Base-by-base conservation (phyloP, 805 yeast genomes). In the Metschnikowia picachoensis region DNA sequence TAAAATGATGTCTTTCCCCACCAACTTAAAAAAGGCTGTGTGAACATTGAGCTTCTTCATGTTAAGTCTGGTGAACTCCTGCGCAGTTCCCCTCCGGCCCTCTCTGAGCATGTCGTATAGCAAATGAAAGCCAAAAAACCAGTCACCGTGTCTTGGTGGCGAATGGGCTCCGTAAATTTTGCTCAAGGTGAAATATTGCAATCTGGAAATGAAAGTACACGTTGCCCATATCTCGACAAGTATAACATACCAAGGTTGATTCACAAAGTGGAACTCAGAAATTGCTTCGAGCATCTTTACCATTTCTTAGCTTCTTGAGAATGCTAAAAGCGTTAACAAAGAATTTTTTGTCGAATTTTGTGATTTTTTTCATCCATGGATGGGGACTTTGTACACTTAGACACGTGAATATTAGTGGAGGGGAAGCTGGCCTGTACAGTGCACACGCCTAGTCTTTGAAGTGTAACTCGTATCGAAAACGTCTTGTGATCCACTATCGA, bases 131-230 rank as follows among this genome's bases (percentile, higher is more conserved):
- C 57, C 57, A 16, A 51, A 44, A 16, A 33, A 25, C 36, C 39
- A 33, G 41, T 53, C 57, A 3, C 43, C 43, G n/a, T 39, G 41
- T 25, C 31, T 44, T 3, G 53, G 45, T 16, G 55, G 47, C 13
- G 42, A 38, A 11, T 37, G 13, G 2, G 53, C 55, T 17, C 48
- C 50, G 27, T 37, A 42, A 12, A 43, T 35, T 34, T 40, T 39
- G 33, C 48, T 17, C 8, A 50, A 39, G 16, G 37, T 4, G 14
- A 35, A 30, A 8, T 39, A 37, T 20, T 17, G 39, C 11, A 42
- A 12, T n/a, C 31, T 14, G 8, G 46, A 25, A 11, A 31, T 30
- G 11, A 40, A 3, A 12, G 8, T 35, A 13, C 17, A 16, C 4
- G 38, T 12, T 8, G 45, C 34, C 16, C 35, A 29, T 15, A 30